A percentile compares a stretch with the other conserved stretches of the same genome.
Conservation (phyloP, 805 yeast species). For the Lipomyces oligophaga region DNA sequence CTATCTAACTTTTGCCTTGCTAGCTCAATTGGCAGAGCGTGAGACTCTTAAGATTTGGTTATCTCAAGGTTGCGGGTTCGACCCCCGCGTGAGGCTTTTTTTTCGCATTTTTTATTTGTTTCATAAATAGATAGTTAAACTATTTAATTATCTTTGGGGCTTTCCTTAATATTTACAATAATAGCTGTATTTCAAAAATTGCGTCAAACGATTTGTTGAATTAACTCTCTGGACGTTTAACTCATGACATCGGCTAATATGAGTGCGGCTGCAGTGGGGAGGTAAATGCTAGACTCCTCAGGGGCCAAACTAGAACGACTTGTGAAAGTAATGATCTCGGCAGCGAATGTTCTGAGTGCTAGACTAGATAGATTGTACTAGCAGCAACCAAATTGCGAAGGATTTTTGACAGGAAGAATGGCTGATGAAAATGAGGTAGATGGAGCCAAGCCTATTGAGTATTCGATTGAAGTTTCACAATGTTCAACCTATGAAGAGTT, state of each 20-base stretch:
- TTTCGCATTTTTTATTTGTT: slow-evolving; percentile 13
- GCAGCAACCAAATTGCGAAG: too few relatives aligned
- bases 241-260: background rate
- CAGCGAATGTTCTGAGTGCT: too few relatives aligned
- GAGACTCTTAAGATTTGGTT: slow-evolving; percentile 34
- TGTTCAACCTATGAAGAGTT: slow-evolving; percentile 21
- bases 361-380: too few relatives aligned
- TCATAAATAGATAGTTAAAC: background rate
- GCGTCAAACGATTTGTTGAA: background rate
- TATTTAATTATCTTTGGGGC: background rate
- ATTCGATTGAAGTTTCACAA: slow-evolving; percentile 17
- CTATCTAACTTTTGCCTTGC: too few relatives aligned
- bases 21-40: slow-evolving; percentile 38
- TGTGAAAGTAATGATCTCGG: too few relatives aligned
- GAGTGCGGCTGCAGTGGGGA: background rate
- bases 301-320: too few relatives aligned
- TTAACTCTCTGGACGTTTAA: background rate
- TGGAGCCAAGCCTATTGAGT: too few relatives aligned
- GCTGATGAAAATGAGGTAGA: too few relatives aligned
- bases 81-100: slow-evolving; percentile 36
- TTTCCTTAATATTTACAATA: background rate
- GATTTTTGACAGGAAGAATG: too few relatives aligned
- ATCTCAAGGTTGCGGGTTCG: slow-evolving; percentile 38
- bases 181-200: too few relatives aligned
- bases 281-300: too few relatives aligned